Conservation (phyloP, 2,329 filamentous ascomycete species). For the Neonectria coccinea region DNA sequence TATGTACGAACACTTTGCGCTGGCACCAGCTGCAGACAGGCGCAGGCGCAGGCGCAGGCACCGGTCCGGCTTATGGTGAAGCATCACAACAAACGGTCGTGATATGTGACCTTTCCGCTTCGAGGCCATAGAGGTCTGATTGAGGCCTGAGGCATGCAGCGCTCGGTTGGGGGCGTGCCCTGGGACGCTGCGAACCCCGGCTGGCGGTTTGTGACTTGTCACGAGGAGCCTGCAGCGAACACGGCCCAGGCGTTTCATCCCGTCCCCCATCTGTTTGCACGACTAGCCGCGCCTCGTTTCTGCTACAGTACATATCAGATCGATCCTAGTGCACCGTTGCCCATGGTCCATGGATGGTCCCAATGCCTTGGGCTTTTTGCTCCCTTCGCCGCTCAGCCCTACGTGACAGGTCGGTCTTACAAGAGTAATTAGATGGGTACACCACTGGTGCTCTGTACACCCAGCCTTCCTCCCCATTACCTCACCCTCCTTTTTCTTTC, state of each 20-base stretch:
- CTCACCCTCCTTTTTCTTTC: slow-evolving; percentile 11
- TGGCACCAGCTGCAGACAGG: slow-evolving; percentile 28
- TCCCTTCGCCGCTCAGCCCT: slow-evolving; percentile 25
- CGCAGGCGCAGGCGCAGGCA: slow-evolving; percentile 20
- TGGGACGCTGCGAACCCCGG: slow-evolving; percentile 39
- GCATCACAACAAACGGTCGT: slow-evolving; percentile 10
- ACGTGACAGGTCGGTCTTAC: slow-evolving; percentile 29
- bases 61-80: slow-evolving; percentile 18
- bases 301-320: slow-evolving; percentile 33
- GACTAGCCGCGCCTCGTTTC: slow-evolving; percentile 36
- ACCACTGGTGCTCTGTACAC: slow-evolving; percentile 3
- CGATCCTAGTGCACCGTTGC: slow-evolving; percentile 32
- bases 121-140: neutral
- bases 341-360: slow-evolving; percentile 5
- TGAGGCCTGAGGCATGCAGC: slow-evolving; percentile 10
- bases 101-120: slow-evolving; percentile 17
- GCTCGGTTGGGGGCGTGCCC: slow-evolving; percentile 15
- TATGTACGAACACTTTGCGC: slow-evolving; percentile 22
- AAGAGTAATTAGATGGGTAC: slow-evolving; percentile 17
- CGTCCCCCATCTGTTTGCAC: slow-evolving; percentile 41
- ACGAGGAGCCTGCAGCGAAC: slow-evolving; percentile 41
- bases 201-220: slow-evolving; percentile 46
- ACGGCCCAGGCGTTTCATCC: slow-evolving; percentile 45
- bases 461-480: neutral
- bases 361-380: slow-evolving; percentile 9